Evolutionary conservation across 495 filamentous ascomycete species (phyloP), one percentile per base, ranked within the genome.

Genomic region (Chaetomium fimeti): DNA sequence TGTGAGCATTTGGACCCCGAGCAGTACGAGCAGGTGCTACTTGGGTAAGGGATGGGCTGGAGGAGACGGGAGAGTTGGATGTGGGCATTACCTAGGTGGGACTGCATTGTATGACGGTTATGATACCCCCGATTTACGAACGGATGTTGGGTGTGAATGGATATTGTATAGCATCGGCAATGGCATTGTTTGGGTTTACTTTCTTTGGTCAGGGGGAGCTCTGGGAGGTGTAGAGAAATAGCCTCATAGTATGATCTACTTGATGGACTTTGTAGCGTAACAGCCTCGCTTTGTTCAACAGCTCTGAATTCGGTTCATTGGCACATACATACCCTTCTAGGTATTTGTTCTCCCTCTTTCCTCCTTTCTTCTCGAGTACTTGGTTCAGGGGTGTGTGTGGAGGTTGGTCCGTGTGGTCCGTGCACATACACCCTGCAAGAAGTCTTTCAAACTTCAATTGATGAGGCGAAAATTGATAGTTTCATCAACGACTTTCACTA

Each of bases 1-100:
- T 78, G 72, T 70, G 75, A 68, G 67, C 77, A 72, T 70, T 69
- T 76, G 66, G 81, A 72, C 28, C 81, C 68, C 72, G 81, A 72
- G 72, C 75, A 72, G 66, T 76, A 78, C 63, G 78, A 79, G 43
- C 71, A 71, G 55, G 71, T 77, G 25, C 61, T 80, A 59, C 74
- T 81, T 69, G 78, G 76, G 27, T 79, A 69, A 63, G 36, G 36
- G 20, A 5, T 7, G 29, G 16, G 2, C 22, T 48, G 24, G 22
- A 15, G 38, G 43, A 29, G 45, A 29, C 40, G 43, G 6, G 36
- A 36, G 63, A 32, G 38, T 62, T 63, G 48, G 48, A 64, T 60
- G 20, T 27, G 45, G 36, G 24, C 3, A 7, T 48, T 47, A 29
- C 48, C 2, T 48, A 43, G 57, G 38, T 25, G 20, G 29, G 45